phyloP scores from a whole-genome alignment of 108 stramenopile genomes.

The Nannochloropsis oceanica region DNA sequence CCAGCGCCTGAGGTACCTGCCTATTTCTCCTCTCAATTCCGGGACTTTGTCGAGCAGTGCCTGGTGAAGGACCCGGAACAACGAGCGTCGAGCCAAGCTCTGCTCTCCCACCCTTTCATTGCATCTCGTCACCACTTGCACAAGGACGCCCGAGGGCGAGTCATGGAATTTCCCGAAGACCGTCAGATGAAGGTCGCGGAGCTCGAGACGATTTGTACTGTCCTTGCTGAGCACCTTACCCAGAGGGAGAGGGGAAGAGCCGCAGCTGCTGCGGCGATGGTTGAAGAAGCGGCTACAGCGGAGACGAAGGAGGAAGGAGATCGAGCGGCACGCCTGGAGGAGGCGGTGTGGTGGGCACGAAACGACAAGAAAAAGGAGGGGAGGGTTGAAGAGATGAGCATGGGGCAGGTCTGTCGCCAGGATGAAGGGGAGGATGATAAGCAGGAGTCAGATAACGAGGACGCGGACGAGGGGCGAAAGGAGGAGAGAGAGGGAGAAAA shows the following conservation, averaged over 20 bases:
- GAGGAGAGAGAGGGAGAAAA: background rate
- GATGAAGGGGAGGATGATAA: background rate
- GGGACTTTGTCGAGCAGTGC: slow-evolving; percentile 9
- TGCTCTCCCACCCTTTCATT: background rate
- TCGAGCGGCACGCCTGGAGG: too few species aligned
- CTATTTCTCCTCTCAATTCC: background rate
- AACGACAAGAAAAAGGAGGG: background rate
- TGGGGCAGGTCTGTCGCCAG: background rate
- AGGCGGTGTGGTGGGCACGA: background rate
- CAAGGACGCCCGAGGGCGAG: background rate
- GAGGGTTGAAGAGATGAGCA: background rate
- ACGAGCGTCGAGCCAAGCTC: slow-evolving; percentile 4
- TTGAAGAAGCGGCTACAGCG: too few species aligned
- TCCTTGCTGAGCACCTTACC: background rate
- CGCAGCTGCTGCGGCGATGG: background rate
- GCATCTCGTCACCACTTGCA: background rate
- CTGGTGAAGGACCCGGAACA: slow-evolving; percentile 28
- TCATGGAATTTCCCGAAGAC: background rate
- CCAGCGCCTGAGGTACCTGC: background rate
- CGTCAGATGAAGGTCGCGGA: background rate
- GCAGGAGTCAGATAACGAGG: background rate
- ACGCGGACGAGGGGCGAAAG: background rate
- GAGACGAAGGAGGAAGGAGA: too few species aligned
- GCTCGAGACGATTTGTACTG: background rate
- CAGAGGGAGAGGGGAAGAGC: background rate